Evolutionary conservation across 805 yeast genomes (phyloP), one percentile per base, ranked within the genome.

Genomic region (Candida broadrunensis): DNA sequence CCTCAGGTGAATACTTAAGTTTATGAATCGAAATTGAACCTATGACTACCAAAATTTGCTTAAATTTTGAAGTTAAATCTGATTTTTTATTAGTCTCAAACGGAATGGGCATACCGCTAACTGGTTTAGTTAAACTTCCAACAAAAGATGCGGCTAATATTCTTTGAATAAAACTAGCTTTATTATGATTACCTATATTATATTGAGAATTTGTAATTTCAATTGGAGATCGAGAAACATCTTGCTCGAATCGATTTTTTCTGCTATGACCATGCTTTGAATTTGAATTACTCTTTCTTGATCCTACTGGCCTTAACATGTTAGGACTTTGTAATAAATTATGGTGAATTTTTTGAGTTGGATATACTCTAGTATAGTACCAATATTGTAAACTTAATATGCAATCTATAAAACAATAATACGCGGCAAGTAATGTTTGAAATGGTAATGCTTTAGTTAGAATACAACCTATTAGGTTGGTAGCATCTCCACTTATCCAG

Each of bases 391-490:
- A 70, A 36, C 81, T 71, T 21, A 90, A 67, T 9, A 87, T 66
- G 18, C 75, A 39, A 61, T 90, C 97, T 46, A 86, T 85, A 42
- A 72, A 61, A 37, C 91, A 67, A 56, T 86, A 89, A 61, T 90
- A 90, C 2, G 75, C 43, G 0, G 95, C 87, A 14, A 89, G 65
- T 17, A 81, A 65, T 9, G 80, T 75, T 57, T 89, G 97, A 61
- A 89, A 90, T n/a, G 83, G 80, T 35, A 88, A 67, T 45, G 90
- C 97, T 5, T 77, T 58, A 0, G 96, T 88, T 35, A 88, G 56
- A 0, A 86, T 44, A 45, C 96, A 88, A 0, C 97, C 59, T 14
- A 29, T 29, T 14, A 29, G 32, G 14, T 29, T 29, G 12, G 32
- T 29, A 5, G 18, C 13, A 34, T 53, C 73, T 14, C 73, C 72